Evolutionary conservation across 305 asterid genomes (phyloP).

Genomic region (Lippia alba): DNA sequence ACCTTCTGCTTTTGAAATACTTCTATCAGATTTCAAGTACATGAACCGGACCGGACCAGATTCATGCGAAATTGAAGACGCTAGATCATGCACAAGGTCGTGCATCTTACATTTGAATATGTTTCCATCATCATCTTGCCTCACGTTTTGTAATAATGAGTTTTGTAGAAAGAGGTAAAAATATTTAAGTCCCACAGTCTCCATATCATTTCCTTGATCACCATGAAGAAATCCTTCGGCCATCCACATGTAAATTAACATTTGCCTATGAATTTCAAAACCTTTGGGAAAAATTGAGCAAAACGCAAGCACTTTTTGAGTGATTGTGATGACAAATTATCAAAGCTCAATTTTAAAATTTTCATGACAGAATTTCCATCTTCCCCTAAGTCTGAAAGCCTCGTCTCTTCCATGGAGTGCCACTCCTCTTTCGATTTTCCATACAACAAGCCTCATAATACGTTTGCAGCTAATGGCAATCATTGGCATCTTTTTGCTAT

Average conservation of each 20-base stretch:
- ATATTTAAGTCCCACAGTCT: slow-evolving; percentile 26
- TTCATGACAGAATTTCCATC: slow-evolving; percentile 5
- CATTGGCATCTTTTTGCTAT: slow-evolving; percentile 36
- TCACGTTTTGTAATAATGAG: slow-evolving; percentile 34
- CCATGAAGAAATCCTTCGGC: slow-evolving; percentile 37
- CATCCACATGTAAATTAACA: slow-evolving; percentile 45
- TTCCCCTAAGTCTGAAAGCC: slow-evolving; percentile 1
- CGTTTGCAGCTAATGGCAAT: slow-evolving; percentile 38
- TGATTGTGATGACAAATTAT: not conserved
- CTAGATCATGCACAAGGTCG: slow-evolving; percentile 43
- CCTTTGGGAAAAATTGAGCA: slow-evolving; percentile 43
- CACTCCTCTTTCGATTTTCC: slow-evolving; percentile 10
- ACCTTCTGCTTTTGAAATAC: slow-evolving; percentile 12
- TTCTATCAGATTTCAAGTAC: not conserved
- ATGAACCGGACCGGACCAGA: slow-evolving; percentile 11
- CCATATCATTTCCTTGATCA: slow-evolving; percentile 17
- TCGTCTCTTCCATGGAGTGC: slow-evolving; percentile 1
- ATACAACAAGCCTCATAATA: slow-evolving; percentile 21
- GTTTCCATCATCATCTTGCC: not conserved
- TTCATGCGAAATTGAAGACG: slow-evolving; percentile 16
- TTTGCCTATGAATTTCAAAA: slow-evolving; percentile 13
- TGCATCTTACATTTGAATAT: slow-evolving; percentile 37
- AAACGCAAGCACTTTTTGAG: slow-evolving; percentile 44
- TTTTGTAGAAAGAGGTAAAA: slow-evolving; percentile 31
- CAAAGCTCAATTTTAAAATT: not conserved